A percentile compares a stretch with the other conserved stretches of the same genome.
Evolutionary conservation across 1,139 yeast genomes (phyloP).

Genomic region (Pichia sp.): DNA sequence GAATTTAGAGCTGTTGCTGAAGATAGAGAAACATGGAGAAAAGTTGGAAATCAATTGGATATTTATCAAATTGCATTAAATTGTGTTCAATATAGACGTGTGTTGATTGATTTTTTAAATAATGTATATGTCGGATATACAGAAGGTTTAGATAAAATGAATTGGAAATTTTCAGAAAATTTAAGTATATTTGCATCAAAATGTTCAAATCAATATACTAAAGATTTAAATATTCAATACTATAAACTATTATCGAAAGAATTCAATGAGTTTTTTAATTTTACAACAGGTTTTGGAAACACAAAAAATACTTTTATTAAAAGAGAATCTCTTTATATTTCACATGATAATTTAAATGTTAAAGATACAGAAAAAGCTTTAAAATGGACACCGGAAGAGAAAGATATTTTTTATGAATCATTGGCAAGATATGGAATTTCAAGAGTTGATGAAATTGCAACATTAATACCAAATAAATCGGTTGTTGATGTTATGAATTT

Average conservation of each 20-base stretch:
- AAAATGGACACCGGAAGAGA: conserved; percentile 38
- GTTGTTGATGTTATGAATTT: conserved; percentile 42
- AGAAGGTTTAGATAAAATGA: neutral
- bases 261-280: conserved; percentile 14
- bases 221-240: conserved; percentile 16
- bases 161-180: neutral
- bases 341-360: neutral
- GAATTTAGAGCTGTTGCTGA: neutral
- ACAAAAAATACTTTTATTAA: conserved; percentile 15
- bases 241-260: conserved; percentile 19
- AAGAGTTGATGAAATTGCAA: conserved; percentile 36
- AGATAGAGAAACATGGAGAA: conserved; percentile 6
- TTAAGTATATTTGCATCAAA: neutral
- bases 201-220: neutral
- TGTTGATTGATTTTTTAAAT: conserved; percentile 5
- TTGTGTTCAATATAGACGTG: conserved; percentile 3
- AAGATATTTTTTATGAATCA: conserved; percentile 36
- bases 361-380: conserved; percentile 10
- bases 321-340: conserved; percentile 6
- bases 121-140: conserved; percentile 5
- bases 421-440: conserved; percentile 47
- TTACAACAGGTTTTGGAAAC: conserved; percentile 8
- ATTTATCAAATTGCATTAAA: neutral
- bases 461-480: conserved; percentile 36
- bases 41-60: conserved; percentile 1